Conservation (phyloP, 2,329 filamentous ascomycete species). For the Colletotrichum liriopes region DNA sequence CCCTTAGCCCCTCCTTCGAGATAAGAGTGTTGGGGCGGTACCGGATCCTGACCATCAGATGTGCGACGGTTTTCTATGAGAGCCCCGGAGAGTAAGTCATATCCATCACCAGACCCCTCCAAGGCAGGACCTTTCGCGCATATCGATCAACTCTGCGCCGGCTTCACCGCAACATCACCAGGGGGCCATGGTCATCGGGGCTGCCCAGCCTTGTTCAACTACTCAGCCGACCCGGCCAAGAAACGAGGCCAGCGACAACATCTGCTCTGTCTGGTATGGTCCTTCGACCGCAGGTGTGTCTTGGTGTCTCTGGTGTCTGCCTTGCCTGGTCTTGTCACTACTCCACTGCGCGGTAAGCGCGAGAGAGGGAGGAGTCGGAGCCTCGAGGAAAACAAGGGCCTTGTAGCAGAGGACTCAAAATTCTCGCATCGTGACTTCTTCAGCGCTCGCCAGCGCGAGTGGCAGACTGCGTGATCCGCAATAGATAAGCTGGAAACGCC, state of each 20-base stretch:
- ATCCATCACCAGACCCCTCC: constrained; percentile 38
- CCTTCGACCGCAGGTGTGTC: constrained; percentile 1
- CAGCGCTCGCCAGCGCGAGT: constrained; percentile 35
- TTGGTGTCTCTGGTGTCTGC: constrained; percentile 1
- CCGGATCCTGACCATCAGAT: constrained; percentile 31
- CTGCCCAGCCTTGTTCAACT: constrained; percentile 15
- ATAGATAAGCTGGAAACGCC: constrained; percentile 37
- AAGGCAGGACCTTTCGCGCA: constrained; percentile 35
- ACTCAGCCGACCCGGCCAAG: constrained; percentile 12
- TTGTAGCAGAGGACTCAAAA: constrained; percentile 38
- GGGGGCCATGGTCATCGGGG: constrained; percentile 19
- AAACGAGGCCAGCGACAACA: constrained; percentile 11
- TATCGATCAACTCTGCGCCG: constrained; percentile 20
- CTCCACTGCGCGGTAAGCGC: constrained; percentile 39
- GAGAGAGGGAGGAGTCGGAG: neutral
- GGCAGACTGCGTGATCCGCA: constrained; percentile 27
- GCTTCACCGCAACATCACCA: constrained; percentile 35
- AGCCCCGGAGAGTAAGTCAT: constrained; percentile 1
- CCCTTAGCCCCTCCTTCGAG: constrained; percentile 20
- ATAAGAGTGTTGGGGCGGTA: constrained; percentile 38
- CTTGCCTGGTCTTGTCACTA: neutral
- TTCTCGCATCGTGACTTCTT: constrained; percentile 38
- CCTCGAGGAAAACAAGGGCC: neutral
- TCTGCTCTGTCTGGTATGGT: neutral
- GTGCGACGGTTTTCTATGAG: neutral